phyloP scores from a whole-genome alignment of 2,329 filamentous ascomycete species.

The Epichloe amarillans region DNA sequence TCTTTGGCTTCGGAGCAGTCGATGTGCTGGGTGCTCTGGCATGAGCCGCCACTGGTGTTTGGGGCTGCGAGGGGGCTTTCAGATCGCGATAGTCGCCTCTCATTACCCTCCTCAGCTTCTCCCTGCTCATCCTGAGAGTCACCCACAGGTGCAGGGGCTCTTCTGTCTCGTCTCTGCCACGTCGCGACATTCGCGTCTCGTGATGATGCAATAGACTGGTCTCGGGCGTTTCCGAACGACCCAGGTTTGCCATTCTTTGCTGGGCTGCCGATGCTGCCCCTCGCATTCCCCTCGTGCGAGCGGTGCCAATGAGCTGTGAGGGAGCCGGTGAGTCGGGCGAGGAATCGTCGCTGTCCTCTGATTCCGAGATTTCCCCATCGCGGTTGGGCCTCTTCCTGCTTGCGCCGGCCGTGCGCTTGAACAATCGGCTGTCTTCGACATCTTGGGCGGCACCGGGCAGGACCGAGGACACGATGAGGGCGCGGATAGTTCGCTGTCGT shows the following conservation, averaged over 20 bases:
- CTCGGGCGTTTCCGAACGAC: constrained; percentile 84
- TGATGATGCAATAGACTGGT: constrained; percentile 47
- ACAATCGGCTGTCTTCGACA: constrained; percentile 75
- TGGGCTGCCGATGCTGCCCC: constrained; percentile 78
- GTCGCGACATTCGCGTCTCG: constrained; percentile 57
- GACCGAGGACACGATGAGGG: constrained; percentile 81
- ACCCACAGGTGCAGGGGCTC: constrained; percentile 59
- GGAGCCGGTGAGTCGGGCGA: constrained; percentile 73
- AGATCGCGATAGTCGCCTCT: constrained; percentile 36
- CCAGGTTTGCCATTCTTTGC: constrained; percentile 70
- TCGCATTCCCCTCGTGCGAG: constrained; percentile 76
- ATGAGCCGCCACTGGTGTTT: constrained; percentile 19
- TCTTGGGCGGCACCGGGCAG: constrained; percentile 72
- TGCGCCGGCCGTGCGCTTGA: constrained; percentile 58
- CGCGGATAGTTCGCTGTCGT: constrained; percentile 82
- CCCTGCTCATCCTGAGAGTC: constrained; percentile 58
- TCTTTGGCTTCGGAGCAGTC: constrained; percentile 19
- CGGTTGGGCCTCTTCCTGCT: constrained; percentile 39
- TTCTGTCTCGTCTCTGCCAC: constrained; percentile 65
- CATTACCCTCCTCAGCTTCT: constrained; percentile 56
- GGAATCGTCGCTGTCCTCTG: constrained; percentile 84
- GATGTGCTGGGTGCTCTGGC: constrained; percentile 19
- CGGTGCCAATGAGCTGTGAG: constrained; percentile 61
- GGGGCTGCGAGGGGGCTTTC: constrained; percentile 22
- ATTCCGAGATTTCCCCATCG: constrained; percentile 69